Base-by-base conservation (phyloP, 2,329 filamentous ascomycete genomes). In the Aureobasidium mangrovei region DNA sequence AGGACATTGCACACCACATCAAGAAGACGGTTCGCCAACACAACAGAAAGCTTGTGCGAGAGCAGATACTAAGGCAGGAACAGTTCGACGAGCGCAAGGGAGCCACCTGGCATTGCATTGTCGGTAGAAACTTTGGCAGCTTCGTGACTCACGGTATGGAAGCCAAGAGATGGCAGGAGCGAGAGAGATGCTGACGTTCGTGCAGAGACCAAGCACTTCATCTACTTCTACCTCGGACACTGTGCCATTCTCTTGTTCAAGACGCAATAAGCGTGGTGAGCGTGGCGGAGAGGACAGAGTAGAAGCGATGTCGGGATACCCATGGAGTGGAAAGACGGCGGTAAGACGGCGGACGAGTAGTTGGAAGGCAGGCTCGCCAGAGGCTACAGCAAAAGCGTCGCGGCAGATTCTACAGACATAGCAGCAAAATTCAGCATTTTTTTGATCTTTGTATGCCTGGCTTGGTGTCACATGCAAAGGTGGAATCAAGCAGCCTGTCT, bases 151-250 rank as follows among this genome's bases (percentile, higher is more conserved):
- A 98, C 68, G 91, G 91, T 95, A 80, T 58, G 81, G 18, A 18
- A 26, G 29, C 9, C 8, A 42, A 24, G 28, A 29, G n/a, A 33
- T 28, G 26, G 26, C 26, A 24, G 40, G 47, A 45, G 35, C 24
- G 36, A 55, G 35, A 40, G n/a, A 7, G 36, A 54, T 66, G 42
- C 66, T 67, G 33, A 67, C 46, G 27, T 4, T 4, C 31, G 3
- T 7, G 40, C 75, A 96, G 93, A 97, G 73, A 97, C 93, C 29
- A 97, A 97, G 77, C 93, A 98, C 74, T 98, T 98, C 77, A 96
- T 98, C 71, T 98, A 98, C 77, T 98, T 98, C 77, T 98, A 98
- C 77, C 86, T 98, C 57, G 93, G 93, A 53, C 93, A 97, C 78
- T 96, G 90, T 72, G 93, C 93, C 57, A 97, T 98, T 69, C 81